A percentile compares a stretch with the other conserved stretches of the same genome.
Conservation (phyloP, 192 early-diverging fungal species). For the Lobulomyces angularis region DNA sequence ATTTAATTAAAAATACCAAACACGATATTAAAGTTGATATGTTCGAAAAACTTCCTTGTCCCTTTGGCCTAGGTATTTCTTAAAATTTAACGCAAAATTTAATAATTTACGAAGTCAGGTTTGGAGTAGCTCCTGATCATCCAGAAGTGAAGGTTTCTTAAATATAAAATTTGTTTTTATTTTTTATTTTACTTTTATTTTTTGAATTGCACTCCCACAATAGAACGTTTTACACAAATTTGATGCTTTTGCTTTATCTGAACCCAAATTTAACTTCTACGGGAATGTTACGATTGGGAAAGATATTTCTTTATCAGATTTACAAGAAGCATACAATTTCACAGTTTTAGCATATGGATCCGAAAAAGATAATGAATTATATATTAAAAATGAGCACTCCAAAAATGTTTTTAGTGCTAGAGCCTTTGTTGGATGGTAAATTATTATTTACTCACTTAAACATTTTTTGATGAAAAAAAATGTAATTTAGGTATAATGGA, state of each 20-base stretch:
- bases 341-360: conserved; percentile 83
- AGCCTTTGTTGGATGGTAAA: conserved; percentile 88
- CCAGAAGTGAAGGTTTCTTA: conserved; percentile 80
- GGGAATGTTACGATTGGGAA: conserved; percentile 66
- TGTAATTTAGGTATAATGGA: no score
- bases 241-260: conserved; percentile 50
- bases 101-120: no score
- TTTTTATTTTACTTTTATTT: conserved; percentile 2
- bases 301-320: conserved; percentile 31
- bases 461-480: no score
- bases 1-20: conserved; percentile 56
- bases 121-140: conserved; percentile 93
- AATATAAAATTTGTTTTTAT: background rate
- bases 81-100: no score
- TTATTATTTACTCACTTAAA: no score
- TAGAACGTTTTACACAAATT: conserved; percentile 83
- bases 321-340: conserved; percentile 54
- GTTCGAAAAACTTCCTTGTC: conserved; percentile 71
- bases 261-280: conserved; percentile 60
- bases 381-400: conserved; percentile 53
- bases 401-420: conserved; percentile 61
- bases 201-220: background rate
- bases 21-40: no score
- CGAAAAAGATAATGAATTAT: conserved; percentile 53
- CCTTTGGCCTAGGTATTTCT: conserved; percentile 80